These are phyloP conservation scores for Nemania serpens DNA, from an alignment of 2,329 filamentous ascomycete genomes.

Conservation along the genomic window DNA sequence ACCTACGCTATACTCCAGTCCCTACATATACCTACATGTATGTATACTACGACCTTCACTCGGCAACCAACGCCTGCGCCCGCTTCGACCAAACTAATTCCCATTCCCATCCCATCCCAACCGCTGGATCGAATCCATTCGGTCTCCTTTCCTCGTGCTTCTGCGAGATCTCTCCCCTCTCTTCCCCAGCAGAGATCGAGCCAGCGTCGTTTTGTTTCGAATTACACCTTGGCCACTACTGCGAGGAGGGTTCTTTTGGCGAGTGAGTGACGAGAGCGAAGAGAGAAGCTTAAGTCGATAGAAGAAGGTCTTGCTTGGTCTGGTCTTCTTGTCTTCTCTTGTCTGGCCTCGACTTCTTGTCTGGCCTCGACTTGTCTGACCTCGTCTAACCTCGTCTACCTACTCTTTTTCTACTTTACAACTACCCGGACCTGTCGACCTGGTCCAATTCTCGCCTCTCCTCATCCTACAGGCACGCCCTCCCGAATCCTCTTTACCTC, in stretches of 20 bases:
- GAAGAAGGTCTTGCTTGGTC: background rate
- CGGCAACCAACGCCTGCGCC: constrained; percentile 29
- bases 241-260: constrained; percentile 4
- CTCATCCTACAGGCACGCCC: constrained; percentile 21
- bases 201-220: constrained; percentile 16
- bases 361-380: background rate
- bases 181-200: constrained; percentile 16
- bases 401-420: too few species aligned
- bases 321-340: background rate
- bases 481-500: constrained; percentile 9
- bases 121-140: constrained; percentile 22
- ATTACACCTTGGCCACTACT: constrained; percentile 11
- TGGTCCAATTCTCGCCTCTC: constrained; percentile 18
- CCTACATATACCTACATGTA: too few species aligned
- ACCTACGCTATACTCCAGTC: background rate
- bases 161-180: constrained; percentile 28
- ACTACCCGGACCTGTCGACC: background rate
- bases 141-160: constrained; percentile 31
- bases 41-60: background rate
- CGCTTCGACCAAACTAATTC: constrained; percentile 23
- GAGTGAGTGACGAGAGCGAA: constrained; percentile 5
- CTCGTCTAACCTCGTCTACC: too few species aligned
- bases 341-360: background rate
- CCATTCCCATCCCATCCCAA: constrained; percentile 17
- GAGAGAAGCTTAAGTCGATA: background rate